Percentiles rank a stretch among this genome's conserved stretches.
These are phyloP conservation scores for Salinomyces thailandicus DNA, from an alignment of 2,329 filamentous ascomycete species.

Conservation along the genomic window DNA sequence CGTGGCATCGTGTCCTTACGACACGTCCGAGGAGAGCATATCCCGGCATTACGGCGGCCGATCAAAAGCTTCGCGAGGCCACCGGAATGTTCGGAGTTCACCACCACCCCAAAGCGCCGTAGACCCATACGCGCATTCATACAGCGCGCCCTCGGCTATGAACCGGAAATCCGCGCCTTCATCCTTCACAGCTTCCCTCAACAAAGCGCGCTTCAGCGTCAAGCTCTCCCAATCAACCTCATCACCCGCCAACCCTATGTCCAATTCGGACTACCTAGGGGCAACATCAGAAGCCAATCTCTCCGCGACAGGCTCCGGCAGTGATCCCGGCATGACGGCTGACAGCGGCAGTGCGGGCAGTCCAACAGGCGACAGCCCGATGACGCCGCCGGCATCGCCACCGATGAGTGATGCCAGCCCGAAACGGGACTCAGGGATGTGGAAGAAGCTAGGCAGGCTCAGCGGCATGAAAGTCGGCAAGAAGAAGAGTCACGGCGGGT, in stretches of 20 bases:
- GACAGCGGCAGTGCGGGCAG: slow-evolving; percentile 55
- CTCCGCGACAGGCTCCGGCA: slow-evolving; percentile 31
- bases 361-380: slow-evolving; percentile 41
- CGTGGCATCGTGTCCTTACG: slow-evolving; percentile 31
- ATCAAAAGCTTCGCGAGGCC: slow-evolving; percentile 11
- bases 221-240: slow-evolving; percentile 26
- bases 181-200: slow-evolving; percentile 21
- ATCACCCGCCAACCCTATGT: slow-evolving; percentile 9
- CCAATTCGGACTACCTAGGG: slow-evolving; percentile 8
- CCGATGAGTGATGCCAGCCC: slow-evolving; percentile 37
- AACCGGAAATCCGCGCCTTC: slow-evolving; percentile 26
- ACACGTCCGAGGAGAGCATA: slow-evolving; percentile 27
- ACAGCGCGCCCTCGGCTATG: slow-evolving; percentile 9
- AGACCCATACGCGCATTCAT: slow-evolving; percentile 19
- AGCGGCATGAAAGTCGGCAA: slow-evolving; percentile 27
- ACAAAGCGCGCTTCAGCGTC: slow-evolving; percentile 24
- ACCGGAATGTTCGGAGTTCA: slow-evolving; percentile 22
- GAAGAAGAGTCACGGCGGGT: slow-evolving; percentile 25
- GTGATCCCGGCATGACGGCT: slow-evolving; percentile 45
- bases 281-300: slow-evolving; percentile 18
- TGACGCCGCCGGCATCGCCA: slow-evolving; percentile 66
- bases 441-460: slow-evolving; percentile 29
- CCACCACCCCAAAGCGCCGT: slow-evolving; percentile 22
- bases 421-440: slow-evolving; percentile 28
- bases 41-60: slow-evolving; percentile 28